Percentiles rank a stretch among this genome's conserved stretches.
Conservation (phyloP, 768 basidiomycete genomes). For the Naganishia onofrii region DNA sequence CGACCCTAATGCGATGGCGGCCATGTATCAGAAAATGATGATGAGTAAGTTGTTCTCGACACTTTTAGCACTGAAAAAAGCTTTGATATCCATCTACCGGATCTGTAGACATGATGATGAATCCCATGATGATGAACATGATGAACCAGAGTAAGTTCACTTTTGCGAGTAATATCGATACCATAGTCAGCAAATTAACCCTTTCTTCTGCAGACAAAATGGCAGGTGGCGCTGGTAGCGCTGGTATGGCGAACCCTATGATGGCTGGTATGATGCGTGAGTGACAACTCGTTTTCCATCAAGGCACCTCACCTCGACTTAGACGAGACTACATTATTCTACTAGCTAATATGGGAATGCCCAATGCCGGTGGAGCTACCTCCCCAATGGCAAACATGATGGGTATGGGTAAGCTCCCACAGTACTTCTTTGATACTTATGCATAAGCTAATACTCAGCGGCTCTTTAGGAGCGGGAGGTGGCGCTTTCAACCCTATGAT, state of each 20-base stretch:
- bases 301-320: background rate
- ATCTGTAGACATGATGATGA: constrained; percentile 32
- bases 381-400: constrained; percentile 31
- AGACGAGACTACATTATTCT: background rate
- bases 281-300: background rate
- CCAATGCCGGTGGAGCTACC: background rate
- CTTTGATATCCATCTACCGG: background rate
- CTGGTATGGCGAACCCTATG: constrained; percentile 23
- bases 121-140: constrained; percentile 49
- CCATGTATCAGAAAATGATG: constrained; percentile 88
- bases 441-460: background rate
- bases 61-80: background rate
- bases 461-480: constrained; percentile 36
- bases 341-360: background rate
- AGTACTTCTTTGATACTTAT: background rate
- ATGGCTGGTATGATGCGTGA: constrained; percentile 31
- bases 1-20: constrained; percentile 86
- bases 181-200: background rate
- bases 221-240: background rate
- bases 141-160: constrained; percentile 33
- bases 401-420: constrained; percentile 19
- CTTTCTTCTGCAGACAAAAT: constrained; percentile 10
- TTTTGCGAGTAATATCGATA: background rate
- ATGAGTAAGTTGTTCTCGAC: constrained; percentile 35
- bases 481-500: constrained; percentile 36